Percentiles rank a stretch among this genome's conserved stretches.
phyloP scores from a whole-genome alignment of 1,284 basidiomycete species.

The Sporisorium exsertum region DNA sequence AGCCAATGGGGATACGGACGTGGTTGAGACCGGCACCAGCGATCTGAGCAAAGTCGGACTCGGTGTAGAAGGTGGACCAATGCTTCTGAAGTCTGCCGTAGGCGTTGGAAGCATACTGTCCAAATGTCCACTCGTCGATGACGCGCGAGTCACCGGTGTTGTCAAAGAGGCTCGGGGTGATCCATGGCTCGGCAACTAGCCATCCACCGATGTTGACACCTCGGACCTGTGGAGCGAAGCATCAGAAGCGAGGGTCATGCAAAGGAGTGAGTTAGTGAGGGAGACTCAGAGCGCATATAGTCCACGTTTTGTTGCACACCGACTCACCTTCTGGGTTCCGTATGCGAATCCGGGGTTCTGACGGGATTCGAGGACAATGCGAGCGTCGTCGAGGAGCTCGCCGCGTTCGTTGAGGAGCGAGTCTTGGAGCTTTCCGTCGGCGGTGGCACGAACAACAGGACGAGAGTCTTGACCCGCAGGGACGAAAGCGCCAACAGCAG shows the following conservation, averaged over 20 bases:
- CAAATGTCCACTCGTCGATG: constrained; percentile 88
- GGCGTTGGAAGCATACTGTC: constrained; percentile 72
- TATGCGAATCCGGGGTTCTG: constrained; percentile 50
- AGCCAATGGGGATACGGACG: constrained; percentile 88
- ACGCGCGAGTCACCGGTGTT: constrained; percentile 60
- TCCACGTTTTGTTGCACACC: neutral
- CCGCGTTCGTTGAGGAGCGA: constrained; percentile 45
- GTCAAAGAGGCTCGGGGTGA: constrained; percentile 72
- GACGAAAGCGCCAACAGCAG: constrained; percentile 24
- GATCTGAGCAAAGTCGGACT: constrained; percentile 79
- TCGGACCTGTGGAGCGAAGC: constrained; percentile 42
- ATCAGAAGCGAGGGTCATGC: neutral
- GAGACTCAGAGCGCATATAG: neutral
- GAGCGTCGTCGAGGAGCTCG: constrained; percentile 31
- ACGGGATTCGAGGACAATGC: constrained; percentile 39
- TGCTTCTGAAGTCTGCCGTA: constrained; percentile 71
- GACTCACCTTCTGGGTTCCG: constrained; percentile 32
- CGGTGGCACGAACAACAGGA: constrained; percentile 39
- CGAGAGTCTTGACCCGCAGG: constrained; percentile 36
- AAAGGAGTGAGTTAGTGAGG: neutral
- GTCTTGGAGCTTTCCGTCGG: constrained; percentile 31
- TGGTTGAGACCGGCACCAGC: constrained; percentile 73
- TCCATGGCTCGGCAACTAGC: constrained; percentile 67
- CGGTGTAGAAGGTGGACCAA: constrained; percentile 86
- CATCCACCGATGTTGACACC: constrained; percentile 68